Base-by-base conservation (phyloP, 139 green algal species). In the Trebouxia sp. region DNA sequence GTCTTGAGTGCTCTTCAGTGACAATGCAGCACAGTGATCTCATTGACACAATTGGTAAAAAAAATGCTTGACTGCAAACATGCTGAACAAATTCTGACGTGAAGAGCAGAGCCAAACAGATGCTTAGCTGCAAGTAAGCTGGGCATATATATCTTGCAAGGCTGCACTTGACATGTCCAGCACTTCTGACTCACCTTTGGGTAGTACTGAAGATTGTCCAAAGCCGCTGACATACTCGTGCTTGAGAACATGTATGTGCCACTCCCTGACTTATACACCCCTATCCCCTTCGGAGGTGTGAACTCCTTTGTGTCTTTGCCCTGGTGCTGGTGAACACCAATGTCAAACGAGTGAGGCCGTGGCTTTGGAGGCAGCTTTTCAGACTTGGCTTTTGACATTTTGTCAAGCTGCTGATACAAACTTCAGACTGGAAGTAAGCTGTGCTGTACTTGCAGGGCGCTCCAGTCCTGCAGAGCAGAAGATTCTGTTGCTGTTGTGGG, bases 101-200 rank as follows among this genome's bases (percentile, higher is more conserved):
- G n/a, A n/a, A n/a, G n/a, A n/a, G n/a, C n/a, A n/a, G n/a, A n/a
- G n/a, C n/a, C n/a, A n/a, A n/a, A n/a, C n/a, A n/a, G n/a, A n/a
- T n/a, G n/a, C n/a, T n/a, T n/a, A n/a, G n/a, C n/a, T n/a, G n/a
- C n/a, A n/a, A n/a, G n/a, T n/a, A n/a, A n/a, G n/a, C n/a, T n/a
- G n/a, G n/a, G n/a, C n/a, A n/a, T n/a, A n/a, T n/a, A n/a, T n/a
- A n/a, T n/a, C n/a, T n/a, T n/a, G n/a, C n/a, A n/a, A n/a, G n/a
- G n/a, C n/a, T n/a, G n/a, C n/a, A n/a, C n/a, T n/a, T n/a, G n/a
- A n/a, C n/a, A n/a, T n/a, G n/a, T n/a, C n/a, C n/a, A n/a, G n/a
- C n/a, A n/a, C n/a, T n/a, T n/a, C n/a, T n/a, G n/a, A n/a, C n/a
- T 69, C 30, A 69, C 58, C 58, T 69, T 69, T 39, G 58, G 58